A percentile compares a stretch with the other conserved stretches of the same genome.
Evolutionary conservation across 2,329 filamentous ascomycete species (phyloP).

Genomic region (Colletotrichum sp.): DNA sequence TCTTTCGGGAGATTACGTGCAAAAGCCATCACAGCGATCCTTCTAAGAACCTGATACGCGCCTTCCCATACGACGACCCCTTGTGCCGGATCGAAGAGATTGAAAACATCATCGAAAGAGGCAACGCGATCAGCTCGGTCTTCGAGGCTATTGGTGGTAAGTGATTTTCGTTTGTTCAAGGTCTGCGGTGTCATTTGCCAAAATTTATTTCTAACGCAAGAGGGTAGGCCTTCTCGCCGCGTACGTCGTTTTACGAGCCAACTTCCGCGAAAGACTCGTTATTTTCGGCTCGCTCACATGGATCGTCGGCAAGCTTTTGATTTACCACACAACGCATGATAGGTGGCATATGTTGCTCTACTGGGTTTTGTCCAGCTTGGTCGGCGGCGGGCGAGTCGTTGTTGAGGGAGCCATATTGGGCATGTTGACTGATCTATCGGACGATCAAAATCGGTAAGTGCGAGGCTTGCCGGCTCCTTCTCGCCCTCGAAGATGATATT

Average conservation of each 20-base stretch:
- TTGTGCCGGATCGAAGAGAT: not conserved
- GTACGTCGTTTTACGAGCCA: not conserved
- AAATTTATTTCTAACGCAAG: not conserved
- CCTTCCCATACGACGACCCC: not conserved
- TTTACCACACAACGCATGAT: not conserved
- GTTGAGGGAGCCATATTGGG: not conserved
- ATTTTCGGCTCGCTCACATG: not conserved
- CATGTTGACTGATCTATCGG: not conserved
- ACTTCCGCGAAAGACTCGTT: not conserved
- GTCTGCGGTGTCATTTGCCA: not conserved
- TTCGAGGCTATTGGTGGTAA: not conserved
- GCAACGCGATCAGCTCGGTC: not conserved
- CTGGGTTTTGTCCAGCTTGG: not conserved
- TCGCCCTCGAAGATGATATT: not conserved
- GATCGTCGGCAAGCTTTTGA: not conserved
- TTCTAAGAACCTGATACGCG: fast-evolving
- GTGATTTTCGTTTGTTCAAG: not conserved
- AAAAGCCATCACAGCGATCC: fast-evolving
- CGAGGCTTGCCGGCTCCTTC: not conserved
- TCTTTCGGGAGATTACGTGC: not conserved
- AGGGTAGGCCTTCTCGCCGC: not conserved
- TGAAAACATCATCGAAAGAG: not conserved
- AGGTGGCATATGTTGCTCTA: not conserved
- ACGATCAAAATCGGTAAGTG: not conserved
- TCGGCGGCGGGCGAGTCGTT: not conserved